Percentiles rank a stretch among this genome's conserved stretches.
These are phyloP conservation scores for Globisporangium recalcitrans DNA, from an alignment of 352 stramenopile species.

Conservation along the genomic window DNA sequence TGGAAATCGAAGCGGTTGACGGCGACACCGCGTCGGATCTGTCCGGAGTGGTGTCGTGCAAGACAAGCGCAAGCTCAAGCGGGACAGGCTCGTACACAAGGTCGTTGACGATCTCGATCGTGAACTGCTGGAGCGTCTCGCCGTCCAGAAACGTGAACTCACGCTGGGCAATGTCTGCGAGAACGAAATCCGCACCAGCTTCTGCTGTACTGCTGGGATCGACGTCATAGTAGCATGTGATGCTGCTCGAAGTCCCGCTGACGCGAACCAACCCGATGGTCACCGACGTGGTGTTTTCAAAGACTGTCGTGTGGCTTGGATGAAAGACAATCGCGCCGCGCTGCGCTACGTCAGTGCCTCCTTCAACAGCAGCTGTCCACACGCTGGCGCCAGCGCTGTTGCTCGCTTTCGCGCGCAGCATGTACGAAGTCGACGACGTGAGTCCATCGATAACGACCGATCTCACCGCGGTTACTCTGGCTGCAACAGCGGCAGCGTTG, in stretches of 20 bases:
- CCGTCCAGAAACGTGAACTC: constrained; percentile 37
- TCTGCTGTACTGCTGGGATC: constrained; percentile 20
- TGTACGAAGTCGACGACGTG: constrained; percentile 31
- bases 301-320: constrained; percentile 18
- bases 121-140: constrained; percentile 29
- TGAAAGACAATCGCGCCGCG: constrained; percentile 33
- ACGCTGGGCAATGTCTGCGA: constrained; percentile 15
- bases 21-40: constrained; percentile 25
- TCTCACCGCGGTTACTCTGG: background rate
- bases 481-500: background rate
- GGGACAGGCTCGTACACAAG: constrained; percentile 24
- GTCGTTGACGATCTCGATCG: constrained; percentile 40
- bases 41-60: constrained; percentile 33
- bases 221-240: constrained; percentile 34
- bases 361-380: constrained; percentile 25
- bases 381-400: constrained; percentile 35
- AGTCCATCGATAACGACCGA: constrained; percentile 24
- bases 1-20: constrained; percentile 23
- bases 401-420: constrained; percentile 25
- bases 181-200: constrained; percentile 27
- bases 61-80: constrained; percentile 24
- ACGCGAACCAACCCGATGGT: constrained; percentile 34
- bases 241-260: constrained; percentile 38
- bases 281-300: constrained; percentile 37
- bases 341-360: constrained; percentile 39